These are phyloP conservation scores for Euphorbia pulcherrima DNA, from an alignment of 345 rosid genomes.

Conservation along the genomic window DNA sequence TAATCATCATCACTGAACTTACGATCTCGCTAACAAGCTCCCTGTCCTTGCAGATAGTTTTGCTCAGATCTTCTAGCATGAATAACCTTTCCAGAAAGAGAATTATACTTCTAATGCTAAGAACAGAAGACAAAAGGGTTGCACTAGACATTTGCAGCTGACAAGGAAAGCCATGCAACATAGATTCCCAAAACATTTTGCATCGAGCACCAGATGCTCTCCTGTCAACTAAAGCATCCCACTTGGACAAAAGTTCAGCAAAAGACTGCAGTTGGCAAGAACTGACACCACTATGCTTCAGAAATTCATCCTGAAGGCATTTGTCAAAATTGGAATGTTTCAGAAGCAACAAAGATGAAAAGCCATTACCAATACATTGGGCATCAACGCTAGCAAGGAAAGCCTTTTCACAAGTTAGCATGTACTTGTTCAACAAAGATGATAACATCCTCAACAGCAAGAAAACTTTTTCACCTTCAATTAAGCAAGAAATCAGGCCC, in stretches of 20 bases:
- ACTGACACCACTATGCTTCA: constrained; percentile 51
- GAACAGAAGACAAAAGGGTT: constrained; percentile 64
- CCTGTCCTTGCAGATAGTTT: constrained; percentile 38
- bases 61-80: constrained; percentile 41
- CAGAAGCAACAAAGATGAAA: constrained; percentile 66
- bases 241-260: constrained; percentile 44
- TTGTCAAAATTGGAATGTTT: constrained; percentile 67
- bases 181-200: constrained; percentile 72
- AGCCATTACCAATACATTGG: constrained; percentile 36
- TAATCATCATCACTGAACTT: constrained; percentile 58
- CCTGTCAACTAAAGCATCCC: constrained; percentile 55
- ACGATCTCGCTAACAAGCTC: constrained; percentile 50
- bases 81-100: constrained; percentile 53
- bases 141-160: constrained; percentile 57
- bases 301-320: constrained; percentile 55
- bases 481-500: constrained; percentile 45
- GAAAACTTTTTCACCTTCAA: constrained; percentile 47
- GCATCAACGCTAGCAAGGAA: constrained; percentile 55
- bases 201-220: constrained; percentile 51
- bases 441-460: constrained; percentile 53
- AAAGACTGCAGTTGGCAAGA: constrained; percentile 54
- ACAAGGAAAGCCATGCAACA: constrained; percentile 85
- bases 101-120: constrained; percentile 63
- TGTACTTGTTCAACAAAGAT: constrained; percentile 52
- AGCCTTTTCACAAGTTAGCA: constrained; percentile 60